phyloP scores from a whole-genome alignment of 164 flowering plant genomes.

The Tetracentron sinense region DNA sequence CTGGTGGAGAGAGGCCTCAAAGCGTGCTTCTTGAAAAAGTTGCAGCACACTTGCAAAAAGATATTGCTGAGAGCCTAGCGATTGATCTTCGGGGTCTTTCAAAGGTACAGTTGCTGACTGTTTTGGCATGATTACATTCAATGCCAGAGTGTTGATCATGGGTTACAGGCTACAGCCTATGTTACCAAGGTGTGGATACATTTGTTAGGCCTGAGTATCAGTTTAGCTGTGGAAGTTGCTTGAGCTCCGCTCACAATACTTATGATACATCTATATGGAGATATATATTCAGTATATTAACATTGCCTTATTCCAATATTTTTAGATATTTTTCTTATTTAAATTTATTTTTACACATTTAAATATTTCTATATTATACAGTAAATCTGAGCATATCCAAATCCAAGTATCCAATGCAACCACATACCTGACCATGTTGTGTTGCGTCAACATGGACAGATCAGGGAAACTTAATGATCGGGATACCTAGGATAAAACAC shows the following conservation, averaged over 20 bases:
- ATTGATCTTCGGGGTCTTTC: slow-evolving; percentile 77
- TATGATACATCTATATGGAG: neutral
- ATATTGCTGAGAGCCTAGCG: slow-evolving; percentile 34
- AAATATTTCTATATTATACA: too few species aligned
- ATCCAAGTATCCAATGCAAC: neutral
- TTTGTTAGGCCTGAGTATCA: neutral
- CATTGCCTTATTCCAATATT: neutral
- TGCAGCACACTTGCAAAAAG: slow-evolving; percentile 60
- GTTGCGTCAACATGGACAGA: neutral
- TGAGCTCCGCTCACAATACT: neutral
- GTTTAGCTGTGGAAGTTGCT: neutral
- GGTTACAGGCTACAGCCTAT: neutral
- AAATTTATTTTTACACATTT: too few species aligned
- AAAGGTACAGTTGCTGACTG: slow-evolving; percentile 39
- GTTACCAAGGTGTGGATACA: neutral
- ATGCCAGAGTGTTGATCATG: neutral
- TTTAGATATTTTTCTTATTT: too few species aligned
- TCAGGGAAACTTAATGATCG: neutral
- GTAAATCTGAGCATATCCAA: too few species aligned
- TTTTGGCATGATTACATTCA: neutral
- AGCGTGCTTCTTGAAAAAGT: slow-evolving; percentile 73
- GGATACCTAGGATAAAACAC: neutral
- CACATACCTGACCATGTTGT: neutral
- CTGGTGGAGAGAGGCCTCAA: slow-evolving; percentile 33
- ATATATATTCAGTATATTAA: neutral